Percentiles rank a stretch among this genome's conserved stretches.
phyloP scores from a whole-genome alignment of 163 green algal species.

The Trebouxiophyceae sp. region DNA sequence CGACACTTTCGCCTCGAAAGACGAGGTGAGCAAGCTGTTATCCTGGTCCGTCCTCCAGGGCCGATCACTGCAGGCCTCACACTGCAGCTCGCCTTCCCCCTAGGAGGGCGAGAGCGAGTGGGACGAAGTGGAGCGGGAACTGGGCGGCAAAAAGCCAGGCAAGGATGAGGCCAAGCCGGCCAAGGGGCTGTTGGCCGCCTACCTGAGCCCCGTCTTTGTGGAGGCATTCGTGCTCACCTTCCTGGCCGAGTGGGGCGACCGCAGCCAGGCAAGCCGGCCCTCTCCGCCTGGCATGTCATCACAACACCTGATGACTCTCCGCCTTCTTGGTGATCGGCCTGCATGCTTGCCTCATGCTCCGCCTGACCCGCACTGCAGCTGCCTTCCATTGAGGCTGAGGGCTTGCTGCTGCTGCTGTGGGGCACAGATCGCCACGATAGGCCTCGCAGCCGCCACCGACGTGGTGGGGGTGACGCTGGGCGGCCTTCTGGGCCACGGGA shows the following conservation, averaged over 20 bases:
- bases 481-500: conserved; percentile 81
- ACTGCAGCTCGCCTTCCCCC: not conserved
- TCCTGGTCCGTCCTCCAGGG: not conserved
- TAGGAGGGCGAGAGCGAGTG: conserved; percentile 63
- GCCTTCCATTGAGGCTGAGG: too few species aligned
- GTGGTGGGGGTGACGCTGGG: conserved; percentile 83
- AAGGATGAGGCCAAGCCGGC: not conserved
- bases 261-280: conserved; percentile 64
- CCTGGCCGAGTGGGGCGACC: conserved; percentile 96
- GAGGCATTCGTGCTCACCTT: conserved; percentile 96
- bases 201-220: conserved; percentile 58
- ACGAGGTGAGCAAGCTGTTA: not conserved
- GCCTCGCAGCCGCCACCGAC: conserved; percentile 63
- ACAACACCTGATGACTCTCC: too few species aligned
- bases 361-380: too few species aligned
- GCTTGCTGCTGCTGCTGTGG: too few species aligned
- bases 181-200: not conserved
- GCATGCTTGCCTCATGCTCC: too few species aligned
- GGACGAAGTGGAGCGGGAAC: conserved; percentile 86
- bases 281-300: too few species aligned
- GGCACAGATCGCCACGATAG: conserved; percentile 50
- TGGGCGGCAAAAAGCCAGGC: conserved; percentile 22
- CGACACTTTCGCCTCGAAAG: conserved; percentile 3
- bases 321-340: too few species aligned
- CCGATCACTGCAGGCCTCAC: not conserved